These are phyloP conservation scores for Fusarium sp. DNA, from an alignment of 2,329 filamentous ascomycete genomes.

Conservation along the genomic window DNA sequence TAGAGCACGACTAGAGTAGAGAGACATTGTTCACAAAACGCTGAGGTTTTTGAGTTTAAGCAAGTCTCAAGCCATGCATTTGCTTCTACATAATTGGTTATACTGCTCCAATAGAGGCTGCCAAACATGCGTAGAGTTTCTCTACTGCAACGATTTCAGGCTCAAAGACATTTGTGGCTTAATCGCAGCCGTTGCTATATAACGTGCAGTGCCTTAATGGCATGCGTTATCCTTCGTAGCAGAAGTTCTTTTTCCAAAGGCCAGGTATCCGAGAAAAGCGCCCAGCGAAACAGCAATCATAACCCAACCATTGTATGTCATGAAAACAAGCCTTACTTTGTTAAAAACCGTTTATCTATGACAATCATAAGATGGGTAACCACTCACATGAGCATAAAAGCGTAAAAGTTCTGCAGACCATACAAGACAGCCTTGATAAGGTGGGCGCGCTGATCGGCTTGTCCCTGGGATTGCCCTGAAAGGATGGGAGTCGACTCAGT, in stretches of 20 bases:
- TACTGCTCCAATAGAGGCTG: neutral
- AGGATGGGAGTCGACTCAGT: constrained; percentile 74
- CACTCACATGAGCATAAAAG: constrained; percentile 98
- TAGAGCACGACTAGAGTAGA: constrained; percentile 31
- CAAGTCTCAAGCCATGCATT: neutral
- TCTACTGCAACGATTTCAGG: neutral
- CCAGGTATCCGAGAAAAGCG: constrained; percentile 87
- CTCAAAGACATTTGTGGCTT: neutral
- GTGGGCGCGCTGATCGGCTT: constrained; percentile 76
- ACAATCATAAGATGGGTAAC: neutral
- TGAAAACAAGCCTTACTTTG: constrained; percentile 87
- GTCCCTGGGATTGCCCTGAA: constrained; percentile 78
- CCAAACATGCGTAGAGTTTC: constrained; percentile 3
- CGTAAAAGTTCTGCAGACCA: constrained; percentile 95
- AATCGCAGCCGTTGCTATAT: neutral
- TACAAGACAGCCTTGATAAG: constrained; percentile 87
- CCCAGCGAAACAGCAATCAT: constrained; percentile 93
- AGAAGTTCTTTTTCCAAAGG: constrained; percentile 79
- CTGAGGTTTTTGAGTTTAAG: neutral
- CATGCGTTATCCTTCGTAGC: constrained; percentile 84
- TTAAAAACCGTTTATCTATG: neutral
- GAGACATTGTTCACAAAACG: neutral
- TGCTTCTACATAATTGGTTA: neutral
- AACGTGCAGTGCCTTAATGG: constrained; percentile 4
- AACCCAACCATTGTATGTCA: constrained; percentile 99